Percentiles rank a stretch among this genome's conserved stretches.
These are phyloP conservation scores for Trichophaea hybrida DNA, from an alignment of 2,329 filamentous ascomycete species.

Conservation along the genomic window DNA sequence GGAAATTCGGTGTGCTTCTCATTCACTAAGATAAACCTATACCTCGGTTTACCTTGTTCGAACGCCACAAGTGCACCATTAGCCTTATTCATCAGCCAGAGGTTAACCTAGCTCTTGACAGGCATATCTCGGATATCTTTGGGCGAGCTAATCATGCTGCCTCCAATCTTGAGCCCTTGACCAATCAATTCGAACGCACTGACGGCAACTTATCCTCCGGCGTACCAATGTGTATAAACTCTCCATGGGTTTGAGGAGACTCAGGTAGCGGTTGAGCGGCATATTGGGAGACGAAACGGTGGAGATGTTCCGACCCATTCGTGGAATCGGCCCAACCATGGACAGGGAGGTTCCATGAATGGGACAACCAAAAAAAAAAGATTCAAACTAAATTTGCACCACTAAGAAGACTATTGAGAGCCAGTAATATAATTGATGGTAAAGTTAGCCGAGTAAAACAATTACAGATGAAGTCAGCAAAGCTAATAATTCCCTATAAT, in stretches of 20 bases:
- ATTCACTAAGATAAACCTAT: conserved; percentile 38
- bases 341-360: too few relatives aligned
- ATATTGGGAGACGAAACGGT: conserved; percentile 45
- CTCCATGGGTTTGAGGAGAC: conserved; percentile 45
- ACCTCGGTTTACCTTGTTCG: conserved; percentile 30
- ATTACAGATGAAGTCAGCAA: too few relatives aligned
- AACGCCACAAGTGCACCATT: conserved; percentile 29
- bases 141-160: conserved; percentile 39
- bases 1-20: conserved; percentile 26
- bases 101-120: conserved; percentile 48
- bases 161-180: conserved; percentile 41
- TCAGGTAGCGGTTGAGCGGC: conserved; percentile 48
- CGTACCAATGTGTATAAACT: conserved; percentile 51
- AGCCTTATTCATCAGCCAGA: conserved; percentile 40
- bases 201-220: conserved; percentile 45
- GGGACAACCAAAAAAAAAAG: too few relatives aligned
- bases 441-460: too few relatives aligned
- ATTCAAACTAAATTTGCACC: too few relatives aligned
- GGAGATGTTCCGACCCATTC: too few relatives aligned
- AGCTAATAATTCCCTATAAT: too few relatives aligned
- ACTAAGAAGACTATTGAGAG: too few relatives aligned
- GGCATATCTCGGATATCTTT: conserved; percentile 46
- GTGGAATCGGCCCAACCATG: too few relatives aligned
- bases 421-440: too few relatives aligned
- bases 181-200: conserved; percentile 44